These are phyloP conservation scores for Verticillium nonalfalfae DNA, from an alignment of 2,329 filamentous ascomycete genomes.

Conservation along the genomic window DNA sequence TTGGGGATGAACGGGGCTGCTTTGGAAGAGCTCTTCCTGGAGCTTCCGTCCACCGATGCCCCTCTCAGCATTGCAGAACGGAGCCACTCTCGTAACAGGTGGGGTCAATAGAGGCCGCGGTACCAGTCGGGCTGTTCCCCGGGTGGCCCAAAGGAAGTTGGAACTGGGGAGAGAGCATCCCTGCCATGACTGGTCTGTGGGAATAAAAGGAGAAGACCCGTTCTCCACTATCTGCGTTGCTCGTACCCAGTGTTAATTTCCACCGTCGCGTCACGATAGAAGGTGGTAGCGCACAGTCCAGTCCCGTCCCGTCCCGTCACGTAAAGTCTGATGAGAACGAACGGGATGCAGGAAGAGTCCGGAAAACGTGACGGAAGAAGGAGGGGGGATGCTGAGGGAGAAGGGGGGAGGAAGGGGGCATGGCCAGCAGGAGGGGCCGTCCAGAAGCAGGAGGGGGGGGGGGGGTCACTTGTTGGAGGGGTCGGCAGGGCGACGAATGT, in stretches of 20 bases:
- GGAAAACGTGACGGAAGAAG: neutral
- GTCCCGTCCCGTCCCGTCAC: conserved; percentile 1
- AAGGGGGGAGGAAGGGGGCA: neutral
- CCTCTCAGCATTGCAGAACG: neutral
- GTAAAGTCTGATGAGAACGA: conserved; percentile 3
- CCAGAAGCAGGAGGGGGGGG: conserved; percentile 1
- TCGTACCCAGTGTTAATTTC: neutral
- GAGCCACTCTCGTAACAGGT: neutral
- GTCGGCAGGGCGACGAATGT: neutral
- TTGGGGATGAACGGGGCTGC: neutral
- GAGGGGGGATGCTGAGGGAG: neutral
- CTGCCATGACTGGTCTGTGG: neutral
- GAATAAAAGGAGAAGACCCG: conserved; percentile 6
- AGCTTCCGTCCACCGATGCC: neutral
- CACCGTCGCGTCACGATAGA: conserved; percentile 2
- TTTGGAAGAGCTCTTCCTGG: neutral
- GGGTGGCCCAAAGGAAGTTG: neutral
- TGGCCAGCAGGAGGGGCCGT: conserved; percentile 2
- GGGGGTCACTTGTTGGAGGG: neutral
- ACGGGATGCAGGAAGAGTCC: conserved; percentile 2
- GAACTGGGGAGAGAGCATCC: neutral
- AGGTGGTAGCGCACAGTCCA: conserved; percentile 7
- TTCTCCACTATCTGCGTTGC: neutral
- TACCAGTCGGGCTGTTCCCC: neutral
- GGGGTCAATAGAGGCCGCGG: neutral